These are phyloP conservation scores for Erysimum cheiri DNA, from an alignment of 441 rosid genomes.

Conservation along the genomic window DNA sequence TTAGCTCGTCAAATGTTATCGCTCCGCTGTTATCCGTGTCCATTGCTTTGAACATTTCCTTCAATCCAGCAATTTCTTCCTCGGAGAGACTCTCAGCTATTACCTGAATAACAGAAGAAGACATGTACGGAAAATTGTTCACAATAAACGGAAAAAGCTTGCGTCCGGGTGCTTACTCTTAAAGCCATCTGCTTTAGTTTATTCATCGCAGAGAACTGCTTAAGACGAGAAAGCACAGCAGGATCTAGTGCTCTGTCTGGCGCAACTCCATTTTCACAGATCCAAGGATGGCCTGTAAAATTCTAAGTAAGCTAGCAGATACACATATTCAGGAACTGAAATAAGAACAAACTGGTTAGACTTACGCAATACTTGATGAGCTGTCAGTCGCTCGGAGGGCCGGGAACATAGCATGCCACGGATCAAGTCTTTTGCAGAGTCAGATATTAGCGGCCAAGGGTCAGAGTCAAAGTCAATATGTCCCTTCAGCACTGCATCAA, in stretches of 20 bases:
- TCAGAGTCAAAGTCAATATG: constrained; percentile 86
- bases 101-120: constrained; percentile 56
- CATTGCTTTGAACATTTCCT: constrained; percentile 93
- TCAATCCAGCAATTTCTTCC: constrained; percentile 98
- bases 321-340: constrained; percentile 16
- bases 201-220: constrained; percentile 97
- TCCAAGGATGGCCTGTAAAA: constrained; percentile 94
- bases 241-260: constrained; percentile 95
- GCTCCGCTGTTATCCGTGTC: constrained; percentile 99
- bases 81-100: constrained; percentile 99
- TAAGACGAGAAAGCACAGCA: constrained; percentile 96
- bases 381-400: constrained; percentile 80
- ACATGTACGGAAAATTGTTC: not conserved
- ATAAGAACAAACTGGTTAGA: constrained; percentile 27
- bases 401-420: constrained; percentile 80
- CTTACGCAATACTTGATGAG: constrained; percentile 95
- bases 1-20: constrained; percentile 96
- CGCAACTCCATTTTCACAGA: constrained; percentile 98
- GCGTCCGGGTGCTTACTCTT: constrained; percentile 50
- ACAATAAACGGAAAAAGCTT: not conserved
- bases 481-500: constrained; percentile 95
- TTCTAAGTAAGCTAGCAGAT: constrained; percentile 25
- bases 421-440: constrained; percentile 88
- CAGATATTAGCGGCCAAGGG: constrained; percentile 95
- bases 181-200: constrained; percentile 97